Conservation (phyloP, 352 stramenopile species). For the Pilasporangium apinafurcum region DNA sequence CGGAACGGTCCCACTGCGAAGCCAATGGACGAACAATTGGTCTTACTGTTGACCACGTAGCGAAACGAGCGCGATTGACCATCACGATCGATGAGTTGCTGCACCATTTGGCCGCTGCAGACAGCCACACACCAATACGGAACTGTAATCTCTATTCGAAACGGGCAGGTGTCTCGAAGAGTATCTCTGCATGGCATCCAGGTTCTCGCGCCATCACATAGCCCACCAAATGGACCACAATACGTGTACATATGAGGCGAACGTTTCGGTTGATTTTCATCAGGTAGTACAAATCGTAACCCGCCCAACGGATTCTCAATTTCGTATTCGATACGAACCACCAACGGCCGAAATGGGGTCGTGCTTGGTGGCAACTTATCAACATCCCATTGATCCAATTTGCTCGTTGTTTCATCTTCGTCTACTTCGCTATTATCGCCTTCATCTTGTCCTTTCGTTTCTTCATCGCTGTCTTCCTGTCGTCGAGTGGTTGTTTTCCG, state of each 20-base stretch:
- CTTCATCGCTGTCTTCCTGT: constrained; percentile 5
- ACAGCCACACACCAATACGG: constrained; percentile 79
- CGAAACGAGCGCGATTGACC: constrained; percentile 60
- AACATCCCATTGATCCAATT: constrained; percentile 62
- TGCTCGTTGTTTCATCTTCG: constrained; percentile 22
- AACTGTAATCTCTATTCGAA: constrained; percentile 74
- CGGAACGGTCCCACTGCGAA: constrained; percentile 79
- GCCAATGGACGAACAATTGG: constrained; percentile 72
- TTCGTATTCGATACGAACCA: constrained; percentile 79
- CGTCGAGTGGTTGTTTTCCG: constrained; percentile 6
- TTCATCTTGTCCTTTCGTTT: constrained; percentile 22
- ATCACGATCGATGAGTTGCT: constrained; percentile 63
- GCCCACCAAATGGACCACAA: constrained; percentile 69
- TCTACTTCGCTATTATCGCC: constrained; percentile 29
- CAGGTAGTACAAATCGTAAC: constrained; percentile 66
- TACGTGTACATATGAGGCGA: constrained; percentile 86
- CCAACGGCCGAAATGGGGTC: constrained; percentile 59
- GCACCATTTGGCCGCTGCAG: constrained; percentile 78
- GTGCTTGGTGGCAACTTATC: constrained; percentile 62
- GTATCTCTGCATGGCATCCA: constrained; percentile 85
- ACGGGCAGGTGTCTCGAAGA: constrained; percentile 57
- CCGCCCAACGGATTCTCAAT: constrained; percentile 56
- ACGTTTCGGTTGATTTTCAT: constrained; percentile 60
- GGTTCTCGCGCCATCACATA: constrained; percentile 75
- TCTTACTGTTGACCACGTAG: constrained; percentile 78